phyloP scores from a whole-genome alignment of 345 rosid species.

The Eucalyptus victrix region DNA sequence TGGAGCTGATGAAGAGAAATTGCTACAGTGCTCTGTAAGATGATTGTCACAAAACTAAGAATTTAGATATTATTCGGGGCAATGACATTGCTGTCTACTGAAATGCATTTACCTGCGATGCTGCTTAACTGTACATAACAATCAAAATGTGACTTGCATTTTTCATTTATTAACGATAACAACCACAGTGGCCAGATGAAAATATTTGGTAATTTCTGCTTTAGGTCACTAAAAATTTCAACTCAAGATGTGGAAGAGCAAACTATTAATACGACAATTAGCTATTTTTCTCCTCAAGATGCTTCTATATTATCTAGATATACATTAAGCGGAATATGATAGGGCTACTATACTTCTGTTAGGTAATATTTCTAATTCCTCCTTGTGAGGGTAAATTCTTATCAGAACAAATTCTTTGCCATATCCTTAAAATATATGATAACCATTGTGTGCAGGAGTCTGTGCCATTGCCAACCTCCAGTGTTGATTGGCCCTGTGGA shows the following conservation, averaged over 20 bases:
- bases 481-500: conserved; percentile 6
- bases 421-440: background rate
- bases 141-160: background rate
- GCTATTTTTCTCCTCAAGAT: background rate
- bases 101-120: background rate
- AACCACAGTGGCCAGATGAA: background rate
- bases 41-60: background rate
- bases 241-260: background rate
- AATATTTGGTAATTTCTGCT: background rate
- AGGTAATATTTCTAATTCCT: background rate
- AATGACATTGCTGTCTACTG: background rate
- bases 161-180: background rate
- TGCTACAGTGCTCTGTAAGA: background rate
- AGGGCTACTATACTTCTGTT: background rate
- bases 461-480: background rate
- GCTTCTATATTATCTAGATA: background rate
- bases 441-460: background rate
- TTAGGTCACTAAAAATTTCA: background rate
- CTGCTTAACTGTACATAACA: background rate
- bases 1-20: background rate
- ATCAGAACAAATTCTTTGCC: background rate
- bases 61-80: background rate
- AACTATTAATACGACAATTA: background rate
- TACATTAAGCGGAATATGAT: background rate
- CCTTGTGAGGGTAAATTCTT: background rate